These are phyloP conservation scores for Colletotrichum eleusines DNA, from an alignment of 2,329 filamentous ascomycete species.

Conservation along the genomic window DNA sequence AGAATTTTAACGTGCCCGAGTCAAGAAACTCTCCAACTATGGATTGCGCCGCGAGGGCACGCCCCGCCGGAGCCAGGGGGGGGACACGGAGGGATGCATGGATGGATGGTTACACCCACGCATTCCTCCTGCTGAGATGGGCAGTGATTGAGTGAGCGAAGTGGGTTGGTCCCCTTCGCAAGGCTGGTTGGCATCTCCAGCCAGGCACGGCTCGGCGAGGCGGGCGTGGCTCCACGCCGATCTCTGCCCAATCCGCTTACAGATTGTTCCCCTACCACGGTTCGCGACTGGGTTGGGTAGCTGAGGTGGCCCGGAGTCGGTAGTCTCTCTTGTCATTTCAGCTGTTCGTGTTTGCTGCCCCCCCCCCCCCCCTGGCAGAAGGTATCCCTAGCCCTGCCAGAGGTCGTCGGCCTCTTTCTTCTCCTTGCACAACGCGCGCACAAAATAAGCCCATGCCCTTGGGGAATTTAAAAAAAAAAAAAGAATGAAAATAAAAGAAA, in stretches of 20 bases:
- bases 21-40: neutral
- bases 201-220: conserved; percentile 1
- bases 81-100: neutral
- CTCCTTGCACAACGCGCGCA: neutral
- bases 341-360: neutral
- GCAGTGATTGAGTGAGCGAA: no score
- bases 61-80: no score
- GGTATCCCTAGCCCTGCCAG: neutral
- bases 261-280: no score
- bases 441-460: neutral
- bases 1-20: conserved; percentile 13
- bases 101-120: neutral
- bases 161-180: no score
- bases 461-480: no score
- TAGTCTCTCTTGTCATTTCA: neutral
- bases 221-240: neutral
- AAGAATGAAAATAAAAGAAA: no score
- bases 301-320: no score
- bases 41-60: neutral
- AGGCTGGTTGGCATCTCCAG: no score
- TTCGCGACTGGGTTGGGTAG: no score
- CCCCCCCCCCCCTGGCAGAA: neutral
- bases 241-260: neutral
- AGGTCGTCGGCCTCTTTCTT: no score
- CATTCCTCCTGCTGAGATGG: neutral